A percentile compares a stretch with the other conserved stretches of the same genome.
Conservation (phyloP, 2,329 filamentous ascomycete genomes). For the Aspergillus nomiae region DNA sequence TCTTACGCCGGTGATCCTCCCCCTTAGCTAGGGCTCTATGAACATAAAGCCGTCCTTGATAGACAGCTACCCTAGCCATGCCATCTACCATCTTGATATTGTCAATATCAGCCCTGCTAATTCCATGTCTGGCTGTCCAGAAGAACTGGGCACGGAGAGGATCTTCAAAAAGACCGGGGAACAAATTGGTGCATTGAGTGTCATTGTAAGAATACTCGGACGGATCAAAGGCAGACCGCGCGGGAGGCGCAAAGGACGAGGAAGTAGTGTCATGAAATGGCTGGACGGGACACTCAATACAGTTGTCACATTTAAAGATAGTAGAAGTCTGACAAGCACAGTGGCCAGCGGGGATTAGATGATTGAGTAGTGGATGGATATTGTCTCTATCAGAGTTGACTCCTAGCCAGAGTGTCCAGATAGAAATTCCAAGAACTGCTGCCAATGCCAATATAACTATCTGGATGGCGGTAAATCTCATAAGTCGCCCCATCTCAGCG, state of each 20-base stretch:
- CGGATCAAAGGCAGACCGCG: no score
- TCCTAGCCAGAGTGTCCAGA: slow-evolving; percentile 15
- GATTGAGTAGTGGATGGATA: slow-evolving; percentile 24
- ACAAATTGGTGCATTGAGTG: slow-evolving; percentile 24
- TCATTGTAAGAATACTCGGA: slow-evolving; percentile 14
- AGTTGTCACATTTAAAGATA: slow-evolving; percentile 25
- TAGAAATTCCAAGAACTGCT: not conserved
- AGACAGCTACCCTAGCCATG: slow-evolving; percentile 30
- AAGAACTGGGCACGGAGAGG: slow-evolving; percentile 22
- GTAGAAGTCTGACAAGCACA: slow-evolving; percentile 25
- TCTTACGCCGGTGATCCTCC: slow-evolving; percentile 29
- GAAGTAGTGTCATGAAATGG: no score
- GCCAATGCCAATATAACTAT: no score
- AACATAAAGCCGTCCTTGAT: slow-evolving; percentile 28
- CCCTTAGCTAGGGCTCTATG: slow-evolving; percentile 24
- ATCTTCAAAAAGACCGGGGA: slow-evolving; percentile 33
- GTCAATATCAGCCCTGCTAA: slow-evolving; percentile 22
- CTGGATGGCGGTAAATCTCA: no score
- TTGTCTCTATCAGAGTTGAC: slow-evolving; percentile 29
- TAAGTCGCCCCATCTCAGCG: no score
- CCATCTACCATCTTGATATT: slow-evolving; percentile 22
- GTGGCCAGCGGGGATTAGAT: slow-evolving; percentile 29
- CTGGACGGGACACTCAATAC: slow-evolving; percentile 9
- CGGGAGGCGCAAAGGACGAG: slow-evolving; percentile 13
- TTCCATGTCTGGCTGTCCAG: slow-evolving; percentile 19